Base-by-base conservation (phyloP, 441 rosid genomes). In the Aleurites moluccanus region DNA sequence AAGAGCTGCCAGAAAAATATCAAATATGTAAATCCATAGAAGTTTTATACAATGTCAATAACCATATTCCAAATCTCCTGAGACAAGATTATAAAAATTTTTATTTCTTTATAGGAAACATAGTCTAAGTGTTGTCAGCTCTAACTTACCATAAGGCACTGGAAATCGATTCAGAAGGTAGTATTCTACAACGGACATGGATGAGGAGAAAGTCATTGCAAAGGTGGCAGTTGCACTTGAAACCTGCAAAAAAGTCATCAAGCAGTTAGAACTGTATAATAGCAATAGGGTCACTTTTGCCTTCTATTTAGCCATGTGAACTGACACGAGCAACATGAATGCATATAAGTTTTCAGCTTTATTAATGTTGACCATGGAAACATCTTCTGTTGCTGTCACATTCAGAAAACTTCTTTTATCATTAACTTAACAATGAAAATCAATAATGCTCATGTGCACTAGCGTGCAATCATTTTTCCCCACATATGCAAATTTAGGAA, bases 171-270 rank as follows among this genome's bases (percentile, higher is more conserved):
- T 83, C 8, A 88, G 84, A 68, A 88, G 91, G 71, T 87, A 86
- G 66, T 86, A 90, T 69, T 90, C 89, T n/a, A 88, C 84, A 14
- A 88, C 91, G 10, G 94, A 88, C 88, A 90, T 88, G 30, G 94
- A 88, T 11, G 92, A 82, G 10, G 94, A 87, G 77, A 88, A 90
- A 40, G 83, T 75, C 91, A 90, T 87, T 8, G 89, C 90, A 50
- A 90, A 87, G 42, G 91, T 87, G 63, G 94, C 82, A 15, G 94
- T 90, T 49, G 94, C 94, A 68, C 91, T 88, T 52, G 94, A 83
- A 0, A 90, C 92, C 94, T 90, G 84, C 72, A 59, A 3, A 33
- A 23, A 80, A 73, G 28, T 49, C 25, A n/a, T 20, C 56, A 50
- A 80, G 56, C 28, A 59, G n/a, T 38, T 6, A 60, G 7, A 10